Percentiles rank a stretch among this genome's conserved stretches.
phyloP scores from a whole-genome alignment of 768 basidiomycete genomes.

The Porpolomopsis calyptriformis region DNA sequence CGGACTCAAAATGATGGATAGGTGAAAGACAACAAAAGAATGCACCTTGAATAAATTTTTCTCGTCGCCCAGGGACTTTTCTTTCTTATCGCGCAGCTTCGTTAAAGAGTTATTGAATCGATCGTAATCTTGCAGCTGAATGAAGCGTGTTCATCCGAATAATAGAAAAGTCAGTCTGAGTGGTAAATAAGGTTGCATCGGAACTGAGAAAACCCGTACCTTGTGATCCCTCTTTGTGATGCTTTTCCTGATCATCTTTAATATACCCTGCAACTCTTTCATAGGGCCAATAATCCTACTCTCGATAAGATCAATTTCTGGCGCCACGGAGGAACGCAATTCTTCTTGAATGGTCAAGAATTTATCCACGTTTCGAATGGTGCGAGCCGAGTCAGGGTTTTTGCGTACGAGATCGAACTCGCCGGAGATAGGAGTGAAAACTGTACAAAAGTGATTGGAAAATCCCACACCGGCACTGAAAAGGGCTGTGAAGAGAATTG shows the following conservation, averaged over 20 bases:
- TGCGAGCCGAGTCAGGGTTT: slow-evolving; percentile 66
- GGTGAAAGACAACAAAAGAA: slow-evolving; percentile 10
- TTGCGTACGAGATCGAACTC: slow-evolving; percentile 76
- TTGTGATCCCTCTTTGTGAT: slow-evolving; percentile 97
- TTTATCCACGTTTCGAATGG: slow-evolving; percentile 63
- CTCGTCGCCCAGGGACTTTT: slow-evolving; percentile 91
- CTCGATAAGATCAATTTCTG: slow-evolving; percentile 92
- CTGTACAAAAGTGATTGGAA: slow-evolving; percentile 47
- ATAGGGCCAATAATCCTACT: slow-evolving; percentile 74
- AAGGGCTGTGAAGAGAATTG: slow-evolving; percentile 36
- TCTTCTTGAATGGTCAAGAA: slow-evolving; percentile 76
- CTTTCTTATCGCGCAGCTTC: slow-evolving; percentile 96
- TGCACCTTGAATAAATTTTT: slow-evolving; percentile 90
- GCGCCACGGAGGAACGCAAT: slow-evolving; percentile 62
- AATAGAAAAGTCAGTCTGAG: background rate
- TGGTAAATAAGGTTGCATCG: background rate
- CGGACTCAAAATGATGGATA: background rate
- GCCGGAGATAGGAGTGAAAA: slow-evolving; percentile 57
- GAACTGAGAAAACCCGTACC: slow-evolving; percentile 26
- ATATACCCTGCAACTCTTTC: slow-evolving; percentile 78
- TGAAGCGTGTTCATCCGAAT: background rate
- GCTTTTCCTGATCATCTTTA: slow-evolving; percentile 87
- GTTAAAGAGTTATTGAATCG: slow-evolving; percentile 92
- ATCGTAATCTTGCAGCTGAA: slow-evolving; percentile 83
- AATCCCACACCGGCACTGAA: slow-evolving; percentile 57